Conservation (phyloP, 164 flowering plant genomes). For the Magnolia officinalis region DNA sequence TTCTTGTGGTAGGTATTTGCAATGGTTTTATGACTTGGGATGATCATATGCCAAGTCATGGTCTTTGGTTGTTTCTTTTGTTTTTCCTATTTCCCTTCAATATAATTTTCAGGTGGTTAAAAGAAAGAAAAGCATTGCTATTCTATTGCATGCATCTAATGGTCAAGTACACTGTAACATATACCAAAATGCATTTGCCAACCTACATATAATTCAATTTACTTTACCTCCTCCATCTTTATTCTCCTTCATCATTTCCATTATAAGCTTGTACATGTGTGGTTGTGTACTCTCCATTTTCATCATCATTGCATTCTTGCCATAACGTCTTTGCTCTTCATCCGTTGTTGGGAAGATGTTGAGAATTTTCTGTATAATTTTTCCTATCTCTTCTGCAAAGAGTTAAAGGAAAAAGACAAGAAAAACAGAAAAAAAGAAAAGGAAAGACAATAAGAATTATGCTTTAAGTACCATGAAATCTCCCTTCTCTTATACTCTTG, state of each 20-base stretch:
- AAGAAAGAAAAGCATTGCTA: neutral
- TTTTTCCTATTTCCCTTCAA: no score
- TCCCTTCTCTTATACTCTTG: neutral
- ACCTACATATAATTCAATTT: no score
- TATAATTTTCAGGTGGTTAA: neutral
- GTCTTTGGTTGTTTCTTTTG: neutral
- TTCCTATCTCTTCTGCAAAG: neutral
- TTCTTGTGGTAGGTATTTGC: no score
- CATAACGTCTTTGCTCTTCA: neutral
- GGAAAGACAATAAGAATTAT: neutral
- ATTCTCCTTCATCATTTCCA: neutral
- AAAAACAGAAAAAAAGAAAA: no score
- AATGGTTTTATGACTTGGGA: no score
- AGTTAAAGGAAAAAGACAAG: neutral
- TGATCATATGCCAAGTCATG: neutral
- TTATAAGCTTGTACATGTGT: neutral
- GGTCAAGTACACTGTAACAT: no score
- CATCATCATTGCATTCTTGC: neutral
- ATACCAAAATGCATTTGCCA: no score
- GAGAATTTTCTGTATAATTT: neutral
- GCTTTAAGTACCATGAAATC: neutral
- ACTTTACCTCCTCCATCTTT: neutral
- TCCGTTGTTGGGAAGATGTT: neutral
- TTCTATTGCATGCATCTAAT: no score
- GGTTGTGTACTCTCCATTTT: neutral